Evolutionary conservation across 169 alveolate species (phyloP), one percentile per base, ranked within the genome.

Genomic region (Babesia microti): DNA sequence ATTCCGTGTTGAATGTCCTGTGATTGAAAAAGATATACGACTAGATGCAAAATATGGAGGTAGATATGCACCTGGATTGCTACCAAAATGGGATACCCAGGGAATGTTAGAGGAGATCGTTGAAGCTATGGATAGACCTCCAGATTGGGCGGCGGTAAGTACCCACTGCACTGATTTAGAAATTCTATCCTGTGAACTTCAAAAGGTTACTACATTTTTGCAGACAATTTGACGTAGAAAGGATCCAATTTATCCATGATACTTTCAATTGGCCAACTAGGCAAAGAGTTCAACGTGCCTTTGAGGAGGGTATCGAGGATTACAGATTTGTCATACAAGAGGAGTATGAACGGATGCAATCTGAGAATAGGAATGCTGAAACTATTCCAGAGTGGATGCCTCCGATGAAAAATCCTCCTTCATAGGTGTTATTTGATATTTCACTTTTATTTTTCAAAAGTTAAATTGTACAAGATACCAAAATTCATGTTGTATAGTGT

Each of bases 261-360:
- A 35, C 51, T n/a, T 83, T 72, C 23, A 83, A 72, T 57, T 72
- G 84, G 84, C 84, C 84, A 0, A 72, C 84, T 3, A 41, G 84
- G 5, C 71, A 50, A 19, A 57, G 75, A 3, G 84, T 72, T 7
- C 84, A 72, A 49, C 26, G 35, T 9, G 84, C 84, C 2, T 72
- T 72, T 60, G 84, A 70, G 49, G 39, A 35, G 14, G 84, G 84
- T 32, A 22, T 71, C 1, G 84, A 65, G 19, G 84, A 72, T 46
- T 72, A 72, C 46, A 63, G 84, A 12, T 60, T 51, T 4, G 47
- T 72, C 3, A 71, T 72, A 0, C 75, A 52, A 6, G 47, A 41
- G 26, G 81, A 72, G 40, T 72, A 68, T 59, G 23, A 26, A 29
- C 43, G 6, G 22, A 27, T 61, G 36, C 61, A 65, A 48, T 37